Base-by-base conservation (phyloP, 169 alveolate genomes). In the Plasmodium vivax region DNA sequence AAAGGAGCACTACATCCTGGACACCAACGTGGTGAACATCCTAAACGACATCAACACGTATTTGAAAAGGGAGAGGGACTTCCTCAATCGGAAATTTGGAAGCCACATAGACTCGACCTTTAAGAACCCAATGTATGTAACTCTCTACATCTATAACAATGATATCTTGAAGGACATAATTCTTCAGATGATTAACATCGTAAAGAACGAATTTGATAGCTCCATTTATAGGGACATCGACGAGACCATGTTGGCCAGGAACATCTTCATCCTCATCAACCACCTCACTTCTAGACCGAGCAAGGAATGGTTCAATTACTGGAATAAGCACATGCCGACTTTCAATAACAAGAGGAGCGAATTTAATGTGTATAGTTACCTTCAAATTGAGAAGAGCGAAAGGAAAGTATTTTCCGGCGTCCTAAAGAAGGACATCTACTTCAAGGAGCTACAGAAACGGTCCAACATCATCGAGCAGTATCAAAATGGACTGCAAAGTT, bases 91-190 rank as follows among this genome's bases (percentile, higher is more conserved):
- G 62, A 85, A 85, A 36, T 32, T 85, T n/a, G 93, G 93, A n/a
- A 43, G 32, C 16, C 71, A 85, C n/a, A 58, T 85, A 30, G 93
- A 85, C 54, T 85, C 93, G 0, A 85, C 93, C n/a, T 85, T 74
- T 75, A 85, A 85, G 79, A 85, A 85, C 62, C 93, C 93, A 32
- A 85, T 85, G 93, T 85, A 85, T 85, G 85, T 85, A 45, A 85
- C 93, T 30, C 58, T 85, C 56, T 85, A 85, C 27, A 85, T 85
- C 7, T 85, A 23, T 68, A 85, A 85, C 54, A 85, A 85, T 51
- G 73, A 74, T n/a, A 54, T 85, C 51, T 54, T 85, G 75, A 85
- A 85, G 43, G 93, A 85, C 36, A 85, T 75, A 10, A 85, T 85
- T 47, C 23, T 85, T 14, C 93, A 85, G 43, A 79, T 85, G 9